A percentile compares a stretch with the other conserved stretches of the same genome.
Conservation (phyloP, 1,284 basidiomycete species). For the Ustilago nuda region DNA sequence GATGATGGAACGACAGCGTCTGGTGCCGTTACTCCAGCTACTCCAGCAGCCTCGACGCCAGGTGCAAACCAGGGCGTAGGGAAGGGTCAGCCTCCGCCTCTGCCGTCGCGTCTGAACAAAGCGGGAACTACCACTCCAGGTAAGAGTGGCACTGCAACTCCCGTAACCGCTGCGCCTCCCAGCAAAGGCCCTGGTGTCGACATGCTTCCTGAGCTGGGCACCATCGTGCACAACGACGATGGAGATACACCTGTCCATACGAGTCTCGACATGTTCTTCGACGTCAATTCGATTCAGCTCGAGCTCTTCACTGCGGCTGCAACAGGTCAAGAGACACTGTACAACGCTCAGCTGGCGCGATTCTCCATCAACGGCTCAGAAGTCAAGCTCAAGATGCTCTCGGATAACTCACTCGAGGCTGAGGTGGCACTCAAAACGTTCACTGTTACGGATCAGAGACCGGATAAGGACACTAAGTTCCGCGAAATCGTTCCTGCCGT, state of each 20-base stretch:
- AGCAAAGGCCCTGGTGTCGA: slow-evolving; percentile 66
- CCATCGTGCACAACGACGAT: slow-evolving; percentile 63
- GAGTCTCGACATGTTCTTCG: slow-evolving; percentile 81
- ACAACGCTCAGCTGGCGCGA: slow-evolving; percentile 83
- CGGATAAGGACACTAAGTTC: slow-evolving; percentile 82
- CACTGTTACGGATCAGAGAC: slow-evolving; percentile 87
- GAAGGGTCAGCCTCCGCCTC: slow-evolving; percentile 18
- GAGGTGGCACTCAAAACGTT: slow-evolving; percentile 90
- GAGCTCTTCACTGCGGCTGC: slow-evolving; percentile 87
- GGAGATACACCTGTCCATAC: slow-evolving; percentile 66
- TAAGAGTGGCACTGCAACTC: slow-evolving; percentile 16
- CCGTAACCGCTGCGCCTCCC: slow-evolving; percentile 20
- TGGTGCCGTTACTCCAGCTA: not conserved
- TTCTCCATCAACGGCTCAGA: slow-evolving; percentile 86
- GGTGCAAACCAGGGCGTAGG: slow-evolving; percentile 10
- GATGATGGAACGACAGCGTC: slow-evolving; percentile 52
- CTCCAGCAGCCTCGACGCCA: not conserved
- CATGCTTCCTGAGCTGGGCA: slow-evolving; percentile 72
- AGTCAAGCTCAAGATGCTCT: slow-evolving; percentile 84
- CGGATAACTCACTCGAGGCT: slow-evolving; percentile 84
- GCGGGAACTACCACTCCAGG: slow-evolving; percentile 14
- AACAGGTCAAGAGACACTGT: slow-evolving; percentile 75
- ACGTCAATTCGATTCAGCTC: slow-evolving; percentile 81
- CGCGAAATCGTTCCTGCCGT: slow-evolving; percentile 95
- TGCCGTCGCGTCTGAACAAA: slow-evolving; percentile 17